Evolutionary conservation across 768 basidiomycete genomes (phyloP), one percentile per base, ranked within the genome.

Genomic region (Fistulinella prunicolor): DNA sequence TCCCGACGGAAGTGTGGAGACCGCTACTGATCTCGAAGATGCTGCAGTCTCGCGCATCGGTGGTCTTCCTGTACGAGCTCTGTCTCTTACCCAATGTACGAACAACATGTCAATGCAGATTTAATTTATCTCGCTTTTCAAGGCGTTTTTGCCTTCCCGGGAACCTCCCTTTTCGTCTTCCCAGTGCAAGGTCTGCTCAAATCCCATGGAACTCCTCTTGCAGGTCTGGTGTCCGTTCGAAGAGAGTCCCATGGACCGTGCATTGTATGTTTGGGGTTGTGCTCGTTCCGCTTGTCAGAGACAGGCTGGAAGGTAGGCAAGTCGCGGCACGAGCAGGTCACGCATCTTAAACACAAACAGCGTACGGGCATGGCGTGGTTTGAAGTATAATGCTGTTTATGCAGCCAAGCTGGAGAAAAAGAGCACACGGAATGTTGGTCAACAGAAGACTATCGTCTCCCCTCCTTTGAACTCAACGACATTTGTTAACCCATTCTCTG

Each of bases 141-240:
- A 92, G 90, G 85, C 85, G 38, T 82, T 92, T 56, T 73, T 92
- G 57, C 76, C 82, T 44, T 76, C 78, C 38, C 71, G 69, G 59
- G 80, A 83, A 63, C 86, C 85, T 13, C 61, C 80, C 20, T 67
- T 82, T 54, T 70, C 80, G 47, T 82, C 82, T 21, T 85, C 83
- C 6, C 70, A 74, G 42, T 94, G 92, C 78, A 81, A 78, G 63
- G 69, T 76, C 42, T 95, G 92, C 70, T 72, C 75, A 9, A 67
- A 73, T 17, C 80, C 85, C 0, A 92, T 86, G 89, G 83, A 89
- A 54, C 76, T 95, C 19, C 76, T 94, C 30, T 75, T 89, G 10
- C 91, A 94, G 61, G 76, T 95, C 59, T 94, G 89, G 88, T 93
- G 89, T 65, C 93, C 93, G 0, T 81, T 94, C 56, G 86, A 93